Evolutionary conservation across 108 stramenopile species (phyloP).

Genomic region (Thalassiosira profunda): DNA sequence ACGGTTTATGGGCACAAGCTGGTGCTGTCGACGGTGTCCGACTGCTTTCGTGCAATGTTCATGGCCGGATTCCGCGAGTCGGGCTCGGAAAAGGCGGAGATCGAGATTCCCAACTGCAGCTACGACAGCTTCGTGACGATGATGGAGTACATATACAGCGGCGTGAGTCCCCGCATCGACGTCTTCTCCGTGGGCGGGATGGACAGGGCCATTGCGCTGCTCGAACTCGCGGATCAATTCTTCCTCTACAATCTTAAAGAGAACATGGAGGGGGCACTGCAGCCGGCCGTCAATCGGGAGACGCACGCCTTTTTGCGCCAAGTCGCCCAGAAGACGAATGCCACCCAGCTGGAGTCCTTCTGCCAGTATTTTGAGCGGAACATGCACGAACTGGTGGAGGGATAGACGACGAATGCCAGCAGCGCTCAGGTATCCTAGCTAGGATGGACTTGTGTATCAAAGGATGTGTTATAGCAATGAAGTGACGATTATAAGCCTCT

Average conservation of each 20-base stretch:
- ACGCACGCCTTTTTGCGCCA: constrained; percentile 78
- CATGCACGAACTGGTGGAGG: constrained; percentile 25
- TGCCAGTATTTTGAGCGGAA: constrained; percentile 90
- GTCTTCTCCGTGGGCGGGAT: constrained; percentile 32
- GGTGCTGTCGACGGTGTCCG: constrained; percentile 84
- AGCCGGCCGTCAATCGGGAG: constrained; percentile 67
- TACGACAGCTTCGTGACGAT: constrained; percentile 84
- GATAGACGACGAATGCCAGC: no score
- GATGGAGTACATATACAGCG: constrained; percentile 96
- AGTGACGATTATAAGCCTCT: no score
- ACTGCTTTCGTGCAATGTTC: constrained; percentile 96
- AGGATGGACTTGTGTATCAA: no score
- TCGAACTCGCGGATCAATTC: constrained; percentile 95
- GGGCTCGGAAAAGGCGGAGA: constrained; percentile 62
- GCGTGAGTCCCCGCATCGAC: constrained; percentile 59
- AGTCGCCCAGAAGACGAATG: constrained; percentile 86
- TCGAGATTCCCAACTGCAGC: constrained; percentile 84
- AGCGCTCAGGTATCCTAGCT: no score
- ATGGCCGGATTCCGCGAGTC: constrained; percentile 83
- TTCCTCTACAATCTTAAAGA: constrained; percentile 94
- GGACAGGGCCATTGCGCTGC: constrained; percentile 67
- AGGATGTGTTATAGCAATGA: no score
- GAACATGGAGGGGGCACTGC: constrained; percentile 78
- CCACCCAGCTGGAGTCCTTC: constrained; percentile 78
- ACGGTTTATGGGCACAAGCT: constrained; percentile 89